These are phyloP conservation scores for Ceratocystis eucalypticola DNA, from an alignment of 2,329 filamentous ascomycete genomes.

Conservation along the genomic window DNA sequence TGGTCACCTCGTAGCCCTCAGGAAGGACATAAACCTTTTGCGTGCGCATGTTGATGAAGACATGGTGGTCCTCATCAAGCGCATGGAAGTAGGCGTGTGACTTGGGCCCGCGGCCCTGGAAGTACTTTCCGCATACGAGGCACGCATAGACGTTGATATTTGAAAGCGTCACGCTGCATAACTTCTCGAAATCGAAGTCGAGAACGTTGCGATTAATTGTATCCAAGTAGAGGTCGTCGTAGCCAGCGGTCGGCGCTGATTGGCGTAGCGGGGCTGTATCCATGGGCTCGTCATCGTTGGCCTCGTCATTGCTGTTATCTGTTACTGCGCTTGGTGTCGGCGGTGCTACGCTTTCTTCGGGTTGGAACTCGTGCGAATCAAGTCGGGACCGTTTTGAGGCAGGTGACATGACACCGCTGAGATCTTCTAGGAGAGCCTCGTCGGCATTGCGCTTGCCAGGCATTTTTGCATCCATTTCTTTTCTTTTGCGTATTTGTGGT, in stretches of 20 bases:
- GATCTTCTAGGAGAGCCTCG: slow-evolving; percentile 43
- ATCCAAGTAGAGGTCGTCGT: slow-evolving; percentile 92
- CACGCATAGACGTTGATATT: slow-evolving; percentile 99
- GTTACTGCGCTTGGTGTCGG: slow-evolving; percentile 10
- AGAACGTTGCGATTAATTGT: slow-evolving; percentile 86
- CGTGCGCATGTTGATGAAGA: slow-evolving; percentile 94
- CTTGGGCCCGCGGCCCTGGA: slow-evolving; percentile 81
- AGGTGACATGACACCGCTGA: slow-evolving; percentile 41
- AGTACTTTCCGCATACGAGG: slow-evolving; percentile 95
- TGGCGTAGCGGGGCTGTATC: slow-evolving; percentile 48
- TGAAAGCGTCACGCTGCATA: slow-evolving; percentile 87
- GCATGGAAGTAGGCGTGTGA: slow-evolving; percentile 97
- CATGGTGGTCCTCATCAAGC: slow-evolving; percentile 87
- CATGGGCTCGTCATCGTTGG: slow-evolving; percentile 30
- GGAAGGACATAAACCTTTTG: slow-evolving; percentile 85
- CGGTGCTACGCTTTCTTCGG: slow-evolving; percentile 20
- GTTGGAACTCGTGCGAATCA: slow-evolving; percentile 25
- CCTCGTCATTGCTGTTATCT: slow-evolving; percentile 29
- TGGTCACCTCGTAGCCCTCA: slow-evolving; percentile 92
- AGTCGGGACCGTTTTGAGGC: slow-evolving; percentile 44
- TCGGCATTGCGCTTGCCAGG: slow-evolving; percentile 42
- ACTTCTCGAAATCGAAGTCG: slow-evolving; percentile 98
- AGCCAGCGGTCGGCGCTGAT: slow-evolving; percentile 68
- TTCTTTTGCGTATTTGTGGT: background rate
- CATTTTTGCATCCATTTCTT: slow-evolving; percentile 1